Evolutionary conservation across 345 rosid genomes (phyloP).

Genomic region (Reutealis trisperma): DNA sequence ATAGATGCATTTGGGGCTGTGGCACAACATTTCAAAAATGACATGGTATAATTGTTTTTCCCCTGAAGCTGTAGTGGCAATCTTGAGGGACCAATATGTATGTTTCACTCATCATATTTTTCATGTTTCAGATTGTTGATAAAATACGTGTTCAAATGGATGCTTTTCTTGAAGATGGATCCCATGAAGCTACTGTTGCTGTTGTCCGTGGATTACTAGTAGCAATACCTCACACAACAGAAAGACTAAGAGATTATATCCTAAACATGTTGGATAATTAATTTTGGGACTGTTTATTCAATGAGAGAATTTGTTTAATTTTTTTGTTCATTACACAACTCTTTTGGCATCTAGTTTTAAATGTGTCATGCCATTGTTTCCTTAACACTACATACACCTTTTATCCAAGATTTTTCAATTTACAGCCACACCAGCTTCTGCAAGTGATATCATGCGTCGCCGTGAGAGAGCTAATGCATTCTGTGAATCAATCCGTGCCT

Average conservation of each 20-base stretch:
- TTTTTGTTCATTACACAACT: constrained; percentile 5
- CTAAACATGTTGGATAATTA: constrained; percentile 26
- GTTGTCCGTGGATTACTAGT: constrained; percentile 82
- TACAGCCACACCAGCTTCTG: constrained; percentile 58
- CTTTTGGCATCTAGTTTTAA: background rate
- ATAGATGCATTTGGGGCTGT: constrained; percentile 97
- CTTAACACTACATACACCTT: constrained; percentile 60
- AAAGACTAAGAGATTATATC: constrained; percentile 88
- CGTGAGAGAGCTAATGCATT: constrained; percentile 86
- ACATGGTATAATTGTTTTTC: constrained; percentile 52
- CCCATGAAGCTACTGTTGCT: constrained; percentile 91
- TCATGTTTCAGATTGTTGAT: constrained; percentile 77
- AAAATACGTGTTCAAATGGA: constrained; percentile 99
- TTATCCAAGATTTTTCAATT: constrained; percentile 87
- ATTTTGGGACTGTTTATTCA: constrained; percentile 8
- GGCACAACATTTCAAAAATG: constrained; percentile 90
- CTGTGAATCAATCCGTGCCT: constrained; percentile 94
- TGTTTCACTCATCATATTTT: constrained; percentile 18
- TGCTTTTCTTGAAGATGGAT: constrained; percentile 98
- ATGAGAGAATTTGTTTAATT: background rate
- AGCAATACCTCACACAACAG: constrained; percentile 93
- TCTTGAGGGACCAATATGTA: constrained; percentile 1
- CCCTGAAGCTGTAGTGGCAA: constrained; percentile 4
- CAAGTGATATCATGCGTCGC: constrained; percentile 63
- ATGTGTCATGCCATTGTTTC: constrained; percentile 28